Evolutionary conservation across 768 basidiomycete genomes (phyloP).

Genomic region (Coprinopsis marcescibilis): DNA sequence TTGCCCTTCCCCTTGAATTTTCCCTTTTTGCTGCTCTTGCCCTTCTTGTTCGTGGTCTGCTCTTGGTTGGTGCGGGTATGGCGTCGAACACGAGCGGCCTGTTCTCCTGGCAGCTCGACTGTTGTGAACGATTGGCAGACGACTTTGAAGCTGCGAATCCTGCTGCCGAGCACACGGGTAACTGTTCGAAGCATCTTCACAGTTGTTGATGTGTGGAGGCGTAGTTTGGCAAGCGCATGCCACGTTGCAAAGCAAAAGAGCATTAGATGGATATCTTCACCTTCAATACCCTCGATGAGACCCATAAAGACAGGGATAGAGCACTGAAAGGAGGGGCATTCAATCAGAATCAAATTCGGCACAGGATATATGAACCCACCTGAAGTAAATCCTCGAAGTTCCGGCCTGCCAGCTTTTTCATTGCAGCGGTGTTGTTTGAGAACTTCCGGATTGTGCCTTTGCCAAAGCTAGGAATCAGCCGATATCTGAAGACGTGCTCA

Average conservation of each 20-base stretch:
- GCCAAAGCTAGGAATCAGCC: constrained; percentile 20
- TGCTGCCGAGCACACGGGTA: constrained; percentile 23
- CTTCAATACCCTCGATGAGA: constrained; percentile 24
- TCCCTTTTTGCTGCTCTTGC: constrained; percentile 6
- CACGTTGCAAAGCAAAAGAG: constrained; percentile 27
- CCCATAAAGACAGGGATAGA: constrained; percentile 30
- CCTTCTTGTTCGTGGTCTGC: constrained; percentile 19
- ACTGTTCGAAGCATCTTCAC: constrained; percentile 19
- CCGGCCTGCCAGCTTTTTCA: constrained; percentile 26
- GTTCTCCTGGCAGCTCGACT: constrained; percentile 10
- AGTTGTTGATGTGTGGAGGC: constrained; percentile 31
- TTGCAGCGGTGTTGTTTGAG: constrained; percentile 22
- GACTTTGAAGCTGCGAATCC: constrained; percentile 19
- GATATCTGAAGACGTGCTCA: constrained; percentile 24
- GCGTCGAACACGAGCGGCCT: not conserved
- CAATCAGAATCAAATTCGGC: too few species aligned
- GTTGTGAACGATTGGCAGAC: constrained; percentile 18
- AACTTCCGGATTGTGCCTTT: constrained; percentile 25
- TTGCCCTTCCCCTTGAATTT: too few species aligned
- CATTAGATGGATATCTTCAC: constrained; percentile 21
- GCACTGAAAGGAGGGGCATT: constrained; percentile 23
- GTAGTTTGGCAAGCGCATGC: constrained; percentile 32
- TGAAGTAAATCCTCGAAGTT: constrained; percentile 36
- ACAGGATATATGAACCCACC: too few species aligned
- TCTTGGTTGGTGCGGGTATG: not conserved